Evolutionary conservation across 306 rosid species (phyloP).

Genomic region (Adenanthera pavonina): DNA sequence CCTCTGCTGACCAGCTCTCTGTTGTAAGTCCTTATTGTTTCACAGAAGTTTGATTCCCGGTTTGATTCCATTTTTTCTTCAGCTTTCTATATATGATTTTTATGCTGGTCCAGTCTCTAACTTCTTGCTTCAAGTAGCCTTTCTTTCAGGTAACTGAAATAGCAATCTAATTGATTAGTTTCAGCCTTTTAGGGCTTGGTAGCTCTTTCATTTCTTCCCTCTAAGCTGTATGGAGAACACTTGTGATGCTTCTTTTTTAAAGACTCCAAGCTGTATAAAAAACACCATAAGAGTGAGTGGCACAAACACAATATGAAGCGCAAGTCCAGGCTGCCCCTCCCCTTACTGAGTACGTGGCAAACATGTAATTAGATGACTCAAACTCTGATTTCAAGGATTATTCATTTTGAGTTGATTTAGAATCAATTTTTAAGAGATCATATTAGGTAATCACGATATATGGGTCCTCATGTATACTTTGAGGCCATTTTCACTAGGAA

Average conservation of each 20-base stretch:
- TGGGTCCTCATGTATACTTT: neutral
- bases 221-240: conserved; percentile 36
- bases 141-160: neutral
- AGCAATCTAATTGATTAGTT: neutral
- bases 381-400: conserved; percentile 82
- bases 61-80: conserved; percentile 9
- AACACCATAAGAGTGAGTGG: conserved; percentile 92
- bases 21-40: conserved; percentile 56
- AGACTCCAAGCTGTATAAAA: conserved; percentile 70
- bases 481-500: too few species aligned
- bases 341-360: conserved; percentile 68
- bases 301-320: conserved; percentile 87
- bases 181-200: neutral
- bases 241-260: conserved; percentile 55
- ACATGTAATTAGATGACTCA: conserved; percentile 61
- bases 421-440: too few species aligned
- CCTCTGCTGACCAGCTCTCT: conserved; percentile 66
- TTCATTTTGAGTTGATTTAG: conserved; percentile 68
- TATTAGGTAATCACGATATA: neutral
- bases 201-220: neutral
- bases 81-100: neutral
- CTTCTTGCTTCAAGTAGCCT: conserved; percentile 5
- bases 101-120: conserved; percentile 18
- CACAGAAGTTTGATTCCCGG: neutral
- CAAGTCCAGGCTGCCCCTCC: conserved; percentile 58